Base-by-base conservation (phyloP, 2,329 filamentous ascomycete species). In the Didymosphaeria variabile region DNA sequence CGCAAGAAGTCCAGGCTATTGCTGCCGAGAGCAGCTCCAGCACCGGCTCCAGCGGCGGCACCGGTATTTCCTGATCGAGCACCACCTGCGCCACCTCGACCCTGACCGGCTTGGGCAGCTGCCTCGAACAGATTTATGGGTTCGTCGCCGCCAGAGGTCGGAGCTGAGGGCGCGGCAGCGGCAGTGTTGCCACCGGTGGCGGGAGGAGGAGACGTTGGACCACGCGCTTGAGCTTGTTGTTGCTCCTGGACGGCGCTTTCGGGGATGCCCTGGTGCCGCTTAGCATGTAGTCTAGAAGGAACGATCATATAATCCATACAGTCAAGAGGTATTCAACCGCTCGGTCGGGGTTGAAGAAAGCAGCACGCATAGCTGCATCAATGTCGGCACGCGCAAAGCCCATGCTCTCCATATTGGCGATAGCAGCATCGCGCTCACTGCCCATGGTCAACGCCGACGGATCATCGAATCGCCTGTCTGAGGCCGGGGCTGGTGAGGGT, bases 321-420 rank as follows among this genome's bases (percentile, higher is more conserved):
- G 82, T 97, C 75, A 99, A 79, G 13, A 99, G 87, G 75, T 99
- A 99, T 79, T 99, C 95, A 59, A 99, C 94, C 57, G 95, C 95
- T 72, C 95, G 93, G 79, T 98, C 94, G 15, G 94, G 93, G 82
- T 99, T 99, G 85, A 91, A 96, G 80, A 92, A 99, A 15, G 95
- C 95, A 65, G 95, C 95, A 74, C 94, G 91, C 90, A 99, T 95
- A 55, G 95, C 95, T 51, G 91, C 88, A 71, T 97, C 93, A 69
- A 97, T 97, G 75, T 97, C 91, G 55, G 88, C 84, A 74, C 94
- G 87, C 73, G 92, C 88, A 70, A 99, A 99, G 9, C 95, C 95
- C 95, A 99, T 99, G 67, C 90, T 91, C 81, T 97, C 94, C 93
- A 99, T 97, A 77, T 94, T 93, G 52, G 90, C 86, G 73, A 98